Conservation (phyloP, 2,329 filamentous ascomycete species). For the Talaromyces islandicus region DNA sequence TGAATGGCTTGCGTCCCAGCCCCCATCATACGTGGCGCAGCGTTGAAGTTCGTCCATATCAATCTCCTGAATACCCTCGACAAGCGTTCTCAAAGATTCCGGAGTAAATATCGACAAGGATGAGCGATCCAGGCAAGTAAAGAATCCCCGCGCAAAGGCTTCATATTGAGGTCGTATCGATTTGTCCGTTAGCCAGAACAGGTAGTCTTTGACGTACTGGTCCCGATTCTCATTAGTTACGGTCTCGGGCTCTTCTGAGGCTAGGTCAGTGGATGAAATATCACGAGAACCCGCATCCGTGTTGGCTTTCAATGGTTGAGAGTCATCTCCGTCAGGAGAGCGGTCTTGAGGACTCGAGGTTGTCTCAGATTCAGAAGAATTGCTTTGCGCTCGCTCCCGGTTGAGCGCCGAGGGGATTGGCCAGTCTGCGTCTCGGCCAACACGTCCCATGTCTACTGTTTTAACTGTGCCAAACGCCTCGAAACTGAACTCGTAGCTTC, state of each 20-base stretch:
- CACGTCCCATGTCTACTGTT: slow-evolving; percentile 50
- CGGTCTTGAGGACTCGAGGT: neutral
- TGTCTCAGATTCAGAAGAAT: neutral
- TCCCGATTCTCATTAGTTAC: slow-evolving; percentile 76
- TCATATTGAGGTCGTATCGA: slow-evolving; percentile 71
- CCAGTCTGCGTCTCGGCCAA: slow-evolving; percentile 32
- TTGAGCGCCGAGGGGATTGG: slow-evolving; percentile 14
- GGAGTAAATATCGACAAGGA: slow-evolving; percentile 69
- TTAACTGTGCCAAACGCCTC: slow-evolving; percentile 50
- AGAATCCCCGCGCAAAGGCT: slow-evolving; percentile 78
- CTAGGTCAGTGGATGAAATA: slow-evolving; percentile 21
- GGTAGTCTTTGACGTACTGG: slow-evolving; percentile 77
- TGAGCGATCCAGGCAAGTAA: slow-evolving; percentile 63
- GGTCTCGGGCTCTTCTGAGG: slow-evolving; percentile 53
- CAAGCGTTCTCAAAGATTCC: slow-evolving; percentile 63
- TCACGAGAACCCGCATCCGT: slow-evolving; percentile 22
- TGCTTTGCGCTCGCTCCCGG: slow-evolving; percentile 9
- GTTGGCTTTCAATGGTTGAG: slow-evolving; percentile 12
- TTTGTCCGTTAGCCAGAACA: slow-evolving; percentile 71
- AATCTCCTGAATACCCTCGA: slow-evolving; percentile 80
- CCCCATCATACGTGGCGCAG: slow-evolving; percentile 69
- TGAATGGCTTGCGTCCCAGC: slow-evolving; percentile 64
- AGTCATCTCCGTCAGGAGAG: neutral
- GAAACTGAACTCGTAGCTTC: slow-evolving; percentile 81
- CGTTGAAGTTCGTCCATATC: slow-evolving; percentile 67